These are phyloP conservation scores for Colletotrichum echinochloae DNA, from an alignment of 2,329 filamentous ascomycete genomes.

Conservation along the genomic window DNA sequence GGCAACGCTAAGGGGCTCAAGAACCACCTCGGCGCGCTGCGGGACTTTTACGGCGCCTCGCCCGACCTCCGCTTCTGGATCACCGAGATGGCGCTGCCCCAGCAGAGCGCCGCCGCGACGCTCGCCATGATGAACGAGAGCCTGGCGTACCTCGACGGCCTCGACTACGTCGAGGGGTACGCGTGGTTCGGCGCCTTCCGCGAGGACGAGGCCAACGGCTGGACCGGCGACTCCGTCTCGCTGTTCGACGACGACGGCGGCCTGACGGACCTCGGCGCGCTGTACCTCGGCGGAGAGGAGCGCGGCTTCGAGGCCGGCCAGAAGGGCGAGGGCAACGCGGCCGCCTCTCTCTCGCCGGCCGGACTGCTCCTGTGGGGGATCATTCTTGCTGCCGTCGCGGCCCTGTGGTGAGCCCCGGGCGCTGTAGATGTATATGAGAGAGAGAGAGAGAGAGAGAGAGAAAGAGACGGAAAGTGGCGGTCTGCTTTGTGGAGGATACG, in stretches of 20 bases:
- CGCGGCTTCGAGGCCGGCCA: constrained; percentile 53
- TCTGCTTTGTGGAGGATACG: too few relatives aligned
- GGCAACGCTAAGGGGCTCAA: constrained; percentile 52
- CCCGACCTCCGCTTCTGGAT: constrained; percentile 50
- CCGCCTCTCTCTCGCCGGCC: constrained; percentile 4
- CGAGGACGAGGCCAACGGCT: constrained; percentile 52
- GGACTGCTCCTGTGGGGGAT: background rate
- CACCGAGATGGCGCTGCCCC: constrained; percentile 55
- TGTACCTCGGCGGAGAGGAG: constrained; percentile 54
- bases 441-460: background rate
- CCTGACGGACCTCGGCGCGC: constrained; percentile 53
- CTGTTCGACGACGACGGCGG: constrained; percentile 53
- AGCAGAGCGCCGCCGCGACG: constrained; percentile 49
- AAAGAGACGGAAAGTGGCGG: too few relatives aligned
- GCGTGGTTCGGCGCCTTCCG: constrained; percentile 58
- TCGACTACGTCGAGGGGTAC: constrained; percentile 52
- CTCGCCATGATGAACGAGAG: constrained; percentile 56
- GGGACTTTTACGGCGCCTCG: constrained; percentile 50
- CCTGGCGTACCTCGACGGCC: constrained; percentile 50
- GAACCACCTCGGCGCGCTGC: constrained; percentile 51
- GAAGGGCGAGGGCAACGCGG: constrained; percentile 26
- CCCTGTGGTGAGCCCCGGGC: constrained; percentile 1
- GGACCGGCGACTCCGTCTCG: constrained; percentile 54
- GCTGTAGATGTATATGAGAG: background rate
- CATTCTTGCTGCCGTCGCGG: background rate